Evolutionary conservation across 192 early-diverging fungal genomes (phyloP).

Genomic region (Gigaspora rosea): DNA sequence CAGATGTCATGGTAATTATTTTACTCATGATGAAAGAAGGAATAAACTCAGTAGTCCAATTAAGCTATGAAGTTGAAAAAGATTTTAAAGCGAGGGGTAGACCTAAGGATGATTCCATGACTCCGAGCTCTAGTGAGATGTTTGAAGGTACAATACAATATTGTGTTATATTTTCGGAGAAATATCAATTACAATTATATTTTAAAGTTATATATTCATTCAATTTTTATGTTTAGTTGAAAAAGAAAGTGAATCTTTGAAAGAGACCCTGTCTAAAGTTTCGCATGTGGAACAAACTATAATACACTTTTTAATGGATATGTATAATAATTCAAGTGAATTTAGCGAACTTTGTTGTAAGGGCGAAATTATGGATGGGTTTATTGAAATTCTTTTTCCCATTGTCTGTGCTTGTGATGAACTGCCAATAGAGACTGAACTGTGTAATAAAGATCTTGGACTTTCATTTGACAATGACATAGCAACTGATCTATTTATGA

Average conservation of each 20-base stretch:
- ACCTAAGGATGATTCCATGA: conserved; percentile 27
- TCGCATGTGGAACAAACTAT: conserved; percentile 47
- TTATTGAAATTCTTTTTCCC: conserved; percentile 57
- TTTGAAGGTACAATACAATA: conserved; percentile 8
- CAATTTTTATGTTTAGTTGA: background rate
- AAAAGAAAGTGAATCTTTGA: conserved; percentile 3
- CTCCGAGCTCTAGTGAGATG: background rate
- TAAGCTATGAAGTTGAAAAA: conserved; percentile 27
- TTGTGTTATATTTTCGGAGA: background rate
- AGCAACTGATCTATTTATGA: background rate
- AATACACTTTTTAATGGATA: conserved; percentile 49
- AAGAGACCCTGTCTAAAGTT: conserved; percentile 37
- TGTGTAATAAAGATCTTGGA: no score
- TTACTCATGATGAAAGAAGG: conserved; percentile 51
- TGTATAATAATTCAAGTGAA: conserved; percentile 49
- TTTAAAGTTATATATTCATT: background rate
- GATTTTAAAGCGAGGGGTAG: background rate
- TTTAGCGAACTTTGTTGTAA: conserved; percentile 55
- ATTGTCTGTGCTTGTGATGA: conserved; percentile 50
- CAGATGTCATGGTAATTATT: conserved; percentile 53
- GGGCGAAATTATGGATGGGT: conserved; percentile 52
- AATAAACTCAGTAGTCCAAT: conserved; percentile 36
- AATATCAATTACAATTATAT: no score
- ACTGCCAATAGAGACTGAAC: conserved; percentile 41
- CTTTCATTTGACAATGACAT: no score